A percentile compares a stretch with the other conserved stretches of the same genome.
Evolutionary conservation across 192 early-diverging fungal genomes (phyloP).

Genomic region (Coemansia sp.): DNA sequence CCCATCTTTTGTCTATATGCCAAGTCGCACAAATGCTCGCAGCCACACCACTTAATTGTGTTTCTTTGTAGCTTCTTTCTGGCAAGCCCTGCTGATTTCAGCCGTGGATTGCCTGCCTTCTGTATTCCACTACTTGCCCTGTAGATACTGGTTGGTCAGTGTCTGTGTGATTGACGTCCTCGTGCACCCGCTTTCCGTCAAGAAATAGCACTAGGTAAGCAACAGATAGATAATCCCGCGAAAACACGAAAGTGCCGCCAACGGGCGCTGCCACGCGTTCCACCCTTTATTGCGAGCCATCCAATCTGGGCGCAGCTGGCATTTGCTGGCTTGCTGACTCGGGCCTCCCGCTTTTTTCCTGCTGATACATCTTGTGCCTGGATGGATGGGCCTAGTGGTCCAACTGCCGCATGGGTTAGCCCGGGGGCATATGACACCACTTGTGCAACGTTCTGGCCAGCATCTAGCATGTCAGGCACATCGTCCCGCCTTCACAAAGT

Average conservation of each 20-base stretch:
- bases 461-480: not conserved
- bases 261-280: conserved; percentile 12
- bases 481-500: not conserved
- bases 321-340: not conserved
- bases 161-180: conserved; percentile 1
- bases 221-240: conserved; percentile 8
- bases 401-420: not conserved
- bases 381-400: not conserved
- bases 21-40: not conserved
- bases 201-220: conserved; percentile 7
- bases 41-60: not conserved
- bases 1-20: not conserved
- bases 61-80: conserved; percentile 1
- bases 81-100: not conserved
- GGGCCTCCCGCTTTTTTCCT: not conserved
- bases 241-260: conserved; percentile 45
- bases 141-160: not conserved
- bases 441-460: not conserved
- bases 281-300: not conserved
- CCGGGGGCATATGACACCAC: not conserved
- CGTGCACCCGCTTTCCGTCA: conserved; percentile 1
- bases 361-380: not conserved
- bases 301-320: not conserved
- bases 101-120: conserved; percentile 3
- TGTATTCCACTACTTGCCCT: not conserved